phyloP scores from a whole-genome alignment of 306 rosid genomes.

The Casuarina cunninghamiana region DNA sequence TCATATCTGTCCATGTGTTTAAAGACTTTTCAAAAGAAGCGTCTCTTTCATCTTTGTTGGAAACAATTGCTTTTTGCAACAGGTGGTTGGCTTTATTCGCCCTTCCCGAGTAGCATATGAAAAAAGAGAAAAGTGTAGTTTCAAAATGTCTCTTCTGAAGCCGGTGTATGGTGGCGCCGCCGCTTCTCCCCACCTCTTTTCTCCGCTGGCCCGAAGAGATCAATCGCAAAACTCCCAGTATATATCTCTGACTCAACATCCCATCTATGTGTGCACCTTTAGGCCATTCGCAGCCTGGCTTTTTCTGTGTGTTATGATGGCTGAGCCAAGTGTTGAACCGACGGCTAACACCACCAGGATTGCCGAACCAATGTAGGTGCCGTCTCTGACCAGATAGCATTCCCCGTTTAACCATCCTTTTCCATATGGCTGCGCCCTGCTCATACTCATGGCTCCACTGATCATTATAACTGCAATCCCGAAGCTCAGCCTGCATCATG shows the following conservation, averaged over 20 bases:
- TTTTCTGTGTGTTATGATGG: slow-evolving; percentile 34
- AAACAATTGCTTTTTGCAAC: slow-evolving; percentile 32
- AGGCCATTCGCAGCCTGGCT: slow-evolving; percentile 36
- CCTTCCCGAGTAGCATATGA: neutral
- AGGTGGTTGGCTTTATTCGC: slow-evolving; percentile 12
- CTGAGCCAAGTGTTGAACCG: slow-evolving; percentile 48
- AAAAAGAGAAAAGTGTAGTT: neutral
- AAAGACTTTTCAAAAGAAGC: slow-evolving; percentile 23
- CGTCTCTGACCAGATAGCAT: slow-evolving; percentile 69
- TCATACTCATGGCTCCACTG: slow-evolving; percentile 72
- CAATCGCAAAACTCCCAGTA: neutral
- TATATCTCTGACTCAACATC: slow-evolving; percentile 15
- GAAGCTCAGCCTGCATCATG: slow-evolving; percentile 70
- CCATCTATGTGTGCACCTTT: slow-evolving; percentile 44
- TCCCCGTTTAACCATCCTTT: slow-evolving; percentile 85
- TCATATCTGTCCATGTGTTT: neutral
- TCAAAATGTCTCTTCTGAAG: neutral
- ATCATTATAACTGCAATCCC: slow-evolving; percentile 51
- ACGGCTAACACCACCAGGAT: slow-evolving; percentile 45
- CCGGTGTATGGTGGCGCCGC: neutral
- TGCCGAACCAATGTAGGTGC: slow-evolving; percentile 58
- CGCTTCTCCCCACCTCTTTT: slow-evolving; percentile 13
- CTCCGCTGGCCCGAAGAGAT: slow-evolving; percentile 10
- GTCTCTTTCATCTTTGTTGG: slow-evolving; percentile 24
- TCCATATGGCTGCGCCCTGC: slow-evolving; percentile 61